These are phyloP conservation scores for Poteriospumella lacustris DNA, from an alignment of 108 stramenopile genomes.

Conservation along the genomic window DNA sequence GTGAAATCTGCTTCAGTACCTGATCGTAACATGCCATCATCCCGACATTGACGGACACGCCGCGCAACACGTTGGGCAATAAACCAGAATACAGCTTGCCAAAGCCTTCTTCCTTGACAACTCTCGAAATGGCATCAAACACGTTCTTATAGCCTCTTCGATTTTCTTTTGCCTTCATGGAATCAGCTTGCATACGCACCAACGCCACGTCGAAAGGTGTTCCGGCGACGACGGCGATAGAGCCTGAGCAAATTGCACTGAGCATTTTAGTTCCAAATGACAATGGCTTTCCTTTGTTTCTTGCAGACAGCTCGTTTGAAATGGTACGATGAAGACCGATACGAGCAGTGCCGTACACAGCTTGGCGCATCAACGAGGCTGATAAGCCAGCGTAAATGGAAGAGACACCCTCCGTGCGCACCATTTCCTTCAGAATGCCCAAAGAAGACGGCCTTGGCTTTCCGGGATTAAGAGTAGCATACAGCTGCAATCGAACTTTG, in stretches of 20 bases:
- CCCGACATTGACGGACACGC: constrained; percentile 98
- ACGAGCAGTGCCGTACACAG: constrained; percentile 96
- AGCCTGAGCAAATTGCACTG: constrained; percentile 84
- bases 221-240: constrained; percentile 91
- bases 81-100: constrained; percentile 87
- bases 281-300: constrained; percentile 74
- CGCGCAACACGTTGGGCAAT: constrained; percentile 84
- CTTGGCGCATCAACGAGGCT: constrained; percentile 90
- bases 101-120: constrained; percentile 82
- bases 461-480: constrained; percentile 82
- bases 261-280: constrained; percentile 75
- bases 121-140: constrained; percentile 82
- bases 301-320: constrained; percentile 69
- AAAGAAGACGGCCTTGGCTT: constrained; percentile 69
- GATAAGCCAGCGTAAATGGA: constrained; percentile 85
- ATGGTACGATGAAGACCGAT: constrained; percentile 94
- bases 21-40: constrained; percentile 99
- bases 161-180: constrained; percentile 76
- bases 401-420: constrained; percentile 67
- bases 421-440: constrained; percentile 65
- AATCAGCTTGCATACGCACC: constrained; percentile 89
- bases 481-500: constrained; percentile 72
- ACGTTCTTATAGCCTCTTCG: constrained; percentile 96
- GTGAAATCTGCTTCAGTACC: constrained; percentile 44
- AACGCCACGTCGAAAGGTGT: constrained; percentile 90